A percentile compares a stretch with the other conserved stretches of the same genome.
These are phyloP conservation scores for Eremothecium gossypii DNA, from an alignment of 1,139 yeast species.

Conservation along the genomic window DNA sequence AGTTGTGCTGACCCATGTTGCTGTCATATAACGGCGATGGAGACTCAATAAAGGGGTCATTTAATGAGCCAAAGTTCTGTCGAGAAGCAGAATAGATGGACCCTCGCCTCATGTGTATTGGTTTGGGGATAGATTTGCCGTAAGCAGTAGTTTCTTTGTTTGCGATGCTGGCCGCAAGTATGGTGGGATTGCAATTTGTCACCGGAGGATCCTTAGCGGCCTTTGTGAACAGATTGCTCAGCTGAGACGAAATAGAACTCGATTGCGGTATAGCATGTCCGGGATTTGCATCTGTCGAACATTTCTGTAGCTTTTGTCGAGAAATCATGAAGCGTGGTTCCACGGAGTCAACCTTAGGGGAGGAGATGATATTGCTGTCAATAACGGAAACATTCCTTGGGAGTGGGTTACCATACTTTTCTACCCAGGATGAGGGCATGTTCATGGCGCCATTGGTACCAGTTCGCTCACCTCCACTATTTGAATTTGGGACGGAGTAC, in stretches of 20 bases:
- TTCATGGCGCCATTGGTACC: slow-evolving; percentile 15
- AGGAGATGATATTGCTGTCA: slow-evolving; percentile 52
- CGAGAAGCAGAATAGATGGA: slow-evolving; percentile 28
- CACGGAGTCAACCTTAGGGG: slow-evolving; percentile 56
- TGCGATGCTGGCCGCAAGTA: slow-evolving; percentile 6
- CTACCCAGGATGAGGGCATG: slow-evolving; percentile 27
- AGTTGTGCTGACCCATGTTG: slow-evolving; percentile 21
- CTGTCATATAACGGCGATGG: slow-evolving; percentile 21
- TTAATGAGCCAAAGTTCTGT: slow-evolving; percentile 25
- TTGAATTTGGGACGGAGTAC: slow-evolving; percentile 52
- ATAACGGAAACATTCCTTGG: slow-evolving; percentile 42
- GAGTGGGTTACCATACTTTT: slow-evolving; percentile 37
- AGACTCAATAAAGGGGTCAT: slow-evolving; percentile 22
- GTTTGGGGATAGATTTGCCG: slow-evolving; percentile 27
- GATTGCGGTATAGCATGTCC: slow-evolving; percentile 37
- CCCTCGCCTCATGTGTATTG: slow-evolving; percentile 28
- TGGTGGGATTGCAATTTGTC: slow-evolving; percentile 5
- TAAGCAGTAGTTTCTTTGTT: slow-evolving; percentile 3
- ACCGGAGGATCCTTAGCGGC: slow-evolving; percentile 17
- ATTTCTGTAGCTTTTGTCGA: slow-evolving; percentile 60
- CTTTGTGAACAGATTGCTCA: slow-evolving; percentile 34
- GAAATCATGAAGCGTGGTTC: slow-evolving; percentile 69
- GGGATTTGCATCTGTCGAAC: slow-evolving; percentile 31
- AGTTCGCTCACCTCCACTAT: slow-evolving; percentile 16
- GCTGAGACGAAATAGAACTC: slow-evolving; percentile 38